These are phyloP conservation scores for Pyrenochaeta sp. DNA, from an alignment of 2,329 filamentous ascomycete genomes.

Conservation along the genomic window DNA sequence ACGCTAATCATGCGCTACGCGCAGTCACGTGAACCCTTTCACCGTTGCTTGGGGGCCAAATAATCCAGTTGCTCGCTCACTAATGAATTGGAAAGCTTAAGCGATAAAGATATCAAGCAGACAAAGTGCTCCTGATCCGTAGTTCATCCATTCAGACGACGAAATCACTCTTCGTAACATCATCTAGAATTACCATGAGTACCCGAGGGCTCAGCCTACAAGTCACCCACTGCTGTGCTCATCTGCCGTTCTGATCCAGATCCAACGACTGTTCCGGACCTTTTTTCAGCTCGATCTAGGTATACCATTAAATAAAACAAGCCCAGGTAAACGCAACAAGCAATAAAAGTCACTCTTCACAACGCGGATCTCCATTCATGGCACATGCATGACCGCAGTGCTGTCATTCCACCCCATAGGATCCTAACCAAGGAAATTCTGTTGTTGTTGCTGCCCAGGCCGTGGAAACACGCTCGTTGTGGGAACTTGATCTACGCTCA, in stretches of 20 bases:
- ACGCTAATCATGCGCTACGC: no score
- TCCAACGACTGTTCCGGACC: background rate
- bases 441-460: slow-evolving; percentile 62
- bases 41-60: no score
- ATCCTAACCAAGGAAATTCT: slow-evolving; percentile 39
- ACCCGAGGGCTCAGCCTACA: background rate
- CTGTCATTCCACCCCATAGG: background rate
- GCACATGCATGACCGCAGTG: background rate
- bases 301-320: background rate
- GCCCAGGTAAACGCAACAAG: background rate
- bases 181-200: background rate
- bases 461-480: slow-evolving; percentile 88
- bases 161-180: background rate
- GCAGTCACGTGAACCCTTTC: no score
- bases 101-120: no score
- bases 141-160: background rate
- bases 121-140: background rate
- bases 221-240: background rate
- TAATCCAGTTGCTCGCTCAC: no score
- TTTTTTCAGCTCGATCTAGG: background rate
- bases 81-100: no score
- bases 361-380: background rate
- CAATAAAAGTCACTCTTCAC: background rate
- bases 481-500: slow-evolving; percentile 76
- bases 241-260: background rate